phyloP scores from a whole-genome alignment of 306 rosid species.

The Erythrophleum fordii region DNA sequence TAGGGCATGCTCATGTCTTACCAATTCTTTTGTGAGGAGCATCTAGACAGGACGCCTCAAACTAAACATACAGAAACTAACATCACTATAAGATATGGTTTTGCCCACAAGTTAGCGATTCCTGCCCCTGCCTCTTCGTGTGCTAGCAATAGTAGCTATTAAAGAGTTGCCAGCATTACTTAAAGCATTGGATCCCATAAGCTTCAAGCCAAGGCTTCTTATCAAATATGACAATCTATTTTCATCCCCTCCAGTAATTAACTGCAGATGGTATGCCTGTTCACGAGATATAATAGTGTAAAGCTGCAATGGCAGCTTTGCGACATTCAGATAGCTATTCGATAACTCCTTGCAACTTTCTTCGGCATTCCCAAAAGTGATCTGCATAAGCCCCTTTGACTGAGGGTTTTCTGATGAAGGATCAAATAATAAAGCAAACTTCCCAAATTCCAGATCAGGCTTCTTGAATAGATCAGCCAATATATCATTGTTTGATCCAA shows the following conservation, averaged over 20 bases:
- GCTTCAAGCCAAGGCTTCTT: slow-evolving; percentile 70
- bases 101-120: slow-evolving; percentile 46
- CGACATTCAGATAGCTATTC: slow-evolving; percentile 41
- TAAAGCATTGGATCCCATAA: slow-evolving; percentile 70
- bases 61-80: slow-evolving; percentile 17
- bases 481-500: slow-evolving; percentile 52
- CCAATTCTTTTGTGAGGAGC: slow-evolving; percentile 6
- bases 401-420: slow-evolving; percentile 58
- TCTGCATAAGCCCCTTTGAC: slow-evolving; percentile 70
- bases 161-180: slow-evolving; percentile 46
- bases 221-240: slow-evolving; percentile 51
- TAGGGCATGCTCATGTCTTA: slow-evolving; percentile 22
- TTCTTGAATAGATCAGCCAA: slow-evolving; percentile 67
- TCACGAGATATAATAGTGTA: slow-evolving; percentile 71
- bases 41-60: slow-evolving; percentile 8
- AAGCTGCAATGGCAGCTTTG: slow-evolving; percentile 58
- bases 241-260: slow-evolving; percentile 61
- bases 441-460: slow-evolving; percentile 71
- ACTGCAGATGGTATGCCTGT: slow-evolving; percentile 64
- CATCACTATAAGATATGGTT: slow-evolving; percentile 28
- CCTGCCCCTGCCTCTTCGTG: slow-evolving; percentile 72
- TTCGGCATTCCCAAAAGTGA: slow-evolving; percentile 51
- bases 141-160: slow-evolving; percentile 52
- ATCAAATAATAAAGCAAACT: slow-evolving; percentile 62
- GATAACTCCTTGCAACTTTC: slow-evolving; percentile 43